Conservation (phyloP, 1,139 yeast genomes). For the Geotrichum europaeum region DNA sequence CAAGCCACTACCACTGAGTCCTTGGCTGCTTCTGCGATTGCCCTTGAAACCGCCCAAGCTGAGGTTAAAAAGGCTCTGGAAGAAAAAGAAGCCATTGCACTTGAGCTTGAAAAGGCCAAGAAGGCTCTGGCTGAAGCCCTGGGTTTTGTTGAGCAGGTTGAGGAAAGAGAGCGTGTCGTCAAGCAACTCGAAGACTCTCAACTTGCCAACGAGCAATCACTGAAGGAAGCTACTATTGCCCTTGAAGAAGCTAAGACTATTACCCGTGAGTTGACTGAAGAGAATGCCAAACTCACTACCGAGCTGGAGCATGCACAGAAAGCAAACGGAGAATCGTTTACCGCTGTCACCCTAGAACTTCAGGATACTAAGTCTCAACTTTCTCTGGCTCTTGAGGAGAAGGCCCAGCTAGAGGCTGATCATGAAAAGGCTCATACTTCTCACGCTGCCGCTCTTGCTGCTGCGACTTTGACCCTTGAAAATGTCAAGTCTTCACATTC, state of each 20-base stretch:
- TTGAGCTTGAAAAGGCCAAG: neutral
- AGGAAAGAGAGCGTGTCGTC: neutral
- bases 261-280: neutral
- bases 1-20: conserved; percentile 3
- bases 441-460: conserved; percentile 8
- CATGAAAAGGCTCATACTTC: conserved; percentile 1
- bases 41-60: neutral
- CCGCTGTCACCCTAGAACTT: neutral
- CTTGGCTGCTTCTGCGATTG: conserved; percentile 3
- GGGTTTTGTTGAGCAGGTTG: neutral
- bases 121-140: conserved; percentile 4
- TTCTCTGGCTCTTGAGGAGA: conserved; percentile 6
- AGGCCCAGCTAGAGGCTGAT: conserved; percentile 19
- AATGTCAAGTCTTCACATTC: conserved; percentile 1
- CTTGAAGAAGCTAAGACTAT: conserved; percentile 6
- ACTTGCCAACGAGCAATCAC: conserved; percentile 1
- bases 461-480: conserved; percentile 5
- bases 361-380: conserved; percentile 4
- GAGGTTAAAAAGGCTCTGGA: neutral
- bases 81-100: conserved; percentile 18
- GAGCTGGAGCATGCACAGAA: neutral
- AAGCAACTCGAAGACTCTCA: conserved; percentile 4
- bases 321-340: neutral
- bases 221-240: conserved; percentile 2
- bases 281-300: neutral